A percentile compares a stretch with the other conserved stretches of the same genome.
phyloP scores from a whole-genome alignment of 108 stramenopile species.

The Nannochloropsis salina region DNA sequence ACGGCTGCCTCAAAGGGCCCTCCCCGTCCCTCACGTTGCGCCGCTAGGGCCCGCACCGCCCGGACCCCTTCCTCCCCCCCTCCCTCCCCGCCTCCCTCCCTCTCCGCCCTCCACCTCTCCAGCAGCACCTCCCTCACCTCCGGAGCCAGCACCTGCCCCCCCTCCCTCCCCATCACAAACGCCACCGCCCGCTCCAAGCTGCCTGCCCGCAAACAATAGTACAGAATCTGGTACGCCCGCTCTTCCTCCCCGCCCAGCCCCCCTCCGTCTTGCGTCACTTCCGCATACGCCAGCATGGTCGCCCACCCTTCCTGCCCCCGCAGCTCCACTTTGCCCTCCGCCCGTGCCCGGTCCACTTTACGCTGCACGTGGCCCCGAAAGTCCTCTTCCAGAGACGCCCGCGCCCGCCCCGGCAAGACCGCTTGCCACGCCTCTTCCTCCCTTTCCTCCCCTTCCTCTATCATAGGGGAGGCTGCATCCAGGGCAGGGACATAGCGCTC shows the following conservation, averaged over 20 bases:
- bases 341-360: background rate
- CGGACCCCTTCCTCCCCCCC: background rate
- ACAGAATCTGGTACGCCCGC: background rate
- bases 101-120: background rate
- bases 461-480: background rate
- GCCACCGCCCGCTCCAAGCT: background rate
- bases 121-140: background rate
- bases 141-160: background rate
- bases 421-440: background rate
- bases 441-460: background rate
- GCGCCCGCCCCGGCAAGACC: background rate
- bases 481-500: background rate
- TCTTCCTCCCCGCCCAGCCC: background rate
- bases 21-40: background rate
- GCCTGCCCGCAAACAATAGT: background rate
- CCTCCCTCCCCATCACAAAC: background rate
- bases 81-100: background rate
- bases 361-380: background rate
- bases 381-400: background rate
- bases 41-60: background rate
- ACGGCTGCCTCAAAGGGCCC: background rate
- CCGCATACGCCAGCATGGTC: background rate
- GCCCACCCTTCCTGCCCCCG: background rate
- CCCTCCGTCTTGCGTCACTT: background rate
- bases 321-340: background rate